These are phyloP conservation scores for Lentinula guzmanii DNA, from an alignment of 768 basidiomycete genomes.

Conservation along the genomic window DNA sequence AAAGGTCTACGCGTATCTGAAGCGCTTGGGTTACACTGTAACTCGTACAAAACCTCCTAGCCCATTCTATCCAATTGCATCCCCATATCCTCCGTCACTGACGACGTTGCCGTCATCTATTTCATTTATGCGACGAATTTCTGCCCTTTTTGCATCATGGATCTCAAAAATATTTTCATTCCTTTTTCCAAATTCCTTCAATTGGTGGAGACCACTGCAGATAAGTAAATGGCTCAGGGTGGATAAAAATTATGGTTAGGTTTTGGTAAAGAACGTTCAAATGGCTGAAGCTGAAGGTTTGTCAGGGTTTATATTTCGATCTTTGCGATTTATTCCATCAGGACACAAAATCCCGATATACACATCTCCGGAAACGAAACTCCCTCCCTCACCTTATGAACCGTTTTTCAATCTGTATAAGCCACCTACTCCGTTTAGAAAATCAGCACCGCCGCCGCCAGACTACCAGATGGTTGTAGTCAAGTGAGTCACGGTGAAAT, in stretches of 20 bases:
- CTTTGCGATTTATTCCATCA: constrained; percentile 66
- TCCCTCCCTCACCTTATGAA: constrained; percentile 53
- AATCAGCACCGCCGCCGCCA: constrained; percentile 67
- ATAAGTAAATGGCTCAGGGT: constrained; percentile 41
- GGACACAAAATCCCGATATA: constrained; percentile 51
- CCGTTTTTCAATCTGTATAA: constrained; percentile 92
- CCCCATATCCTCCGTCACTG: constrained; percentile 21
- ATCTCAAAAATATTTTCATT: constrained; percentile 21
- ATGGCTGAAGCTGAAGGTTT: neutral
- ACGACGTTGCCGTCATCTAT: constrained; percentile 6
- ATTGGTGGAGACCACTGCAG: constrained; percentile 66
- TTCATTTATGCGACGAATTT: constrained; percentile 29
- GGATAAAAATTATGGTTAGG: constrained; percentile 49
- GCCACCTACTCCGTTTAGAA: constrained; percentile 80
- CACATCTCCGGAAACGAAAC: constrained; percentile 16
- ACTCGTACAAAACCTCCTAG: constrained; percentile 66
- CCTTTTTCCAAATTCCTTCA: constrained; percentile 27
- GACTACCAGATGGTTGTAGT: constrained; percentile 86
- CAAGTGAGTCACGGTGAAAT: constrained; percentile 48
- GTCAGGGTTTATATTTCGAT: constrained; percentile 61
- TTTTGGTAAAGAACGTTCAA: neutral
- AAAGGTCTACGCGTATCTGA: constrained; percentile 90
- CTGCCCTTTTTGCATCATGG: constrained; percentile 26
- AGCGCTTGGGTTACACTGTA: constrained; percentile 85
- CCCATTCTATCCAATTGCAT: constrained; percentile 44